Evolutionary conservation across 768 basidiomycete genomes (phyloP), one percentile per base, ranked within the genome.

Genomic region (Sarcodon aspratus): DNA sequence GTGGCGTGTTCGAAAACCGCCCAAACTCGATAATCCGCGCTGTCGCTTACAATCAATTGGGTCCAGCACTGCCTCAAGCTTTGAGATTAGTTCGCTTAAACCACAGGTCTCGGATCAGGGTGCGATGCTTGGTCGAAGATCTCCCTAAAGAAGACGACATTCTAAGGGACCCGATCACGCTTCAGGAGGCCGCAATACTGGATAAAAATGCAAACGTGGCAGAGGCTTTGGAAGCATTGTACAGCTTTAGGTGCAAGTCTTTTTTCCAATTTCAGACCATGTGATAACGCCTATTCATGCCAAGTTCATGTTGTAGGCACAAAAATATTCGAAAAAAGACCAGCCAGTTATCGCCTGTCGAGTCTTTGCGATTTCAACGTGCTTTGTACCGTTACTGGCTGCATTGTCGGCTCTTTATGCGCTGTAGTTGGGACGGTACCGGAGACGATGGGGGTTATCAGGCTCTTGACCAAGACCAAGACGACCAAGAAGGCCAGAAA

Each of bases 31-130:
- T 66, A 17, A 47, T 62, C 36, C 54, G 62, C 2, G 55, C 61
- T 21, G 58, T 67, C 5, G 61, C 63, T 3, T 56, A 54, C 33
- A 62, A 58, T 42, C 50, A 64, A 7, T 46, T 58, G 38, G 68
- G 66, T 6, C 53, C 59, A 27, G 60, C 62, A 13, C 51, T 67
- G 4, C 63, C 63, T 36, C 59, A 60, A 48, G 65, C 66, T 8
- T 40, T 66, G n/a, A 53, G 52, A 35, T 45, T 63, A 9, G 45
- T 61, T 50, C 56, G 57, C 13, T 58, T 15, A 10, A 40, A 21
- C n/a, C 38, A 21, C n/a, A 40, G n/a, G 21, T 40, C 38, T 40
- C 4, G 38, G n/a, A 40, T 5, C 5, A 7, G 21, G 38, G 21
- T 6, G n/a, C 5, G 10, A 40, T 4, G n/a, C n/a, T 10, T n/a